Evolutionary conservation across 129 eudicot species (phyloP), one percentile per base, ranked within the genome.

Genomic region (Artemisia argyi): DNA sequence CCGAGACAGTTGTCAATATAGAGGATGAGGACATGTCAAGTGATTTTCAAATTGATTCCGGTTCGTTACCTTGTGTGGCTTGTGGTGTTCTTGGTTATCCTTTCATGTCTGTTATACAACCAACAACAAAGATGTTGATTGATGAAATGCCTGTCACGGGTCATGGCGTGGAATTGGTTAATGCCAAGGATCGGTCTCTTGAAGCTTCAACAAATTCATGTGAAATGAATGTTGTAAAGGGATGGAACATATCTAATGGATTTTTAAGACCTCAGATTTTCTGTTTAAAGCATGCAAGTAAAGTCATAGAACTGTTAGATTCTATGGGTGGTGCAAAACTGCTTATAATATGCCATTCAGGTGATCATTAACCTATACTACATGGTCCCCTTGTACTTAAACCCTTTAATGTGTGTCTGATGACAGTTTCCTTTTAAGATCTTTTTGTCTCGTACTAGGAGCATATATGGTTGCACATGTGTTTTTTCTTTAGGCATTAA

Each of bases 21-120:
- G 87, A 85, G 51, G 89, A 85, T 84, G 96, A 86, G 73, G 96
- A 86, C 73, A 73, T 94, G 81, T 82, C 89, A 28, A 68, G 81
- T 75, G 91, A 90, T 69, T 94, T 90, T 61, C 91, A 90, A 78
- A 73, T 83, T 9, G 97, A 90, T 77, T 88, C 99, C 3, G 99
- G 99, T 54, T 84, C 97, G 13, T 84, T 94, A 80, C 88, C 91
- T 1, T 94, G 99, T 84, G 97, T 94, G 15, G 99, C 97, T 78
- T 94, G 99, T 75, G 99, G 99, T 53, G 82, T 94, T 72, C 99
- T 94, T 73, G 99, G 99, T 73, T 94, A 85, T 68, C 99, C 99
- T 68, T 88, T 88, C 81, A 94, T 94, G 99, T 80, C 91, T 61
- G 78, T 94, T 77, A 73, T 94, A 47, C 97, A 86, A 74, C 99